Conservation (phyloP, 1,284 basidiomycete species). For the Fomitopsis betulina region DNA sequence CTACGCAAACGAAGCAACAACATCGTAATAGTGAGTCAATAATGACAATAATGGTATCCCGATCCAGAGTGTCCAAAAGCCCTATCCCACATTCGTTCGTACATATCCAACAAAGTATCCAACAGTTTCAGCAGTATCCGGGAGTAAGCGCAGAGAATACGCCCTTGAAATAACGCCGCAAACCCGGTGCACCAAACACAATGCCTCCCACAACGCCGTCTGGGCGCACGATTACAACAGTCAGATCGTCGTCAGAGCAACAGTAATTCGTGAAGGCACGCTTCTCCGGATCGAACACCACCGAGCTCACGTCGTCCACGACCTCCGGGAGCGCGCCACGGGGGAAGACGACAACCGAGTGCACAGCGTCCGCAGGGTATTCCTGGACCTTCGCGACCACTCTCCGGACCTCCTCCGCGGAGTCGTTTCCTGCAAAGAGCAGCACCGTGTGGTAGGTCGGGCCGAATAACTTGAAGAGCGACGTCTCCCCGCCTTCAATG, state of each 20-base stretch:
- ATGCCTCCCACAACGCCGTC: constrained; percentile 21
- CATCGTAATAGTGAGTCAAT: no score
- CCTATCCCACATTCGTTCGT: not conserved
- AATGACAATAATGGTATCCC: not conserved
- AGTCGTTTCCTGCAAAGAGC: constrained; percentile 13
- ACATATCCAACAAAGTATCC: not conserved
- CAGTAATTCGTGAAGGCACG: not conserved
- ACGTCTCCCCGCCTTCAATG: not conserved
- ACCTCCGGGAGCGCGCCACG: not conserved
- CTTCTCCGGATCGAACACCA: not conserved
- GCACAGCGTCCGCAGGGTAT: constrained; percentile 11
- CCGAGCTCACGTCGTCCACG: not conserved
- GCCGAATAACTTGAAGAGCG: constrained; percentile 22
- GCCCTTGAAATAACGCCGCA: constrained; percentile 10
- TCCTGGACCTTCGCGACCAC: constrained; percentile 11
- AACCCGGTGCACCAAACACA: constrained; percentile 8
- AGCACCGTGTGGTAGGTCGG: constrained; percentile 23
- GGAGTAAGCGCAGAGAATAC: constrained; percentile 1
- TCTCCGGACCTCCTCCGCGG: not conserved
- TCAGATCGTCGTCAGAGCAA: not conserved
- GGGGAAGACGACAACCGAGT: not conserved
- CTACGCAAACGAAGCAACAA: not conserved
- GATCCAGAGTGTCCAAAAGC: not conserved
- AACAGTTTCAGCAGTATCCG: not conserved
- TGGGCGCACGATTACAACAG: not conserved